Evolutionary conservation across 805 yeast species (phyloP), one percentile per base, ranked within the genome.

Genomic region (Saturnispora sekii): DNA sequence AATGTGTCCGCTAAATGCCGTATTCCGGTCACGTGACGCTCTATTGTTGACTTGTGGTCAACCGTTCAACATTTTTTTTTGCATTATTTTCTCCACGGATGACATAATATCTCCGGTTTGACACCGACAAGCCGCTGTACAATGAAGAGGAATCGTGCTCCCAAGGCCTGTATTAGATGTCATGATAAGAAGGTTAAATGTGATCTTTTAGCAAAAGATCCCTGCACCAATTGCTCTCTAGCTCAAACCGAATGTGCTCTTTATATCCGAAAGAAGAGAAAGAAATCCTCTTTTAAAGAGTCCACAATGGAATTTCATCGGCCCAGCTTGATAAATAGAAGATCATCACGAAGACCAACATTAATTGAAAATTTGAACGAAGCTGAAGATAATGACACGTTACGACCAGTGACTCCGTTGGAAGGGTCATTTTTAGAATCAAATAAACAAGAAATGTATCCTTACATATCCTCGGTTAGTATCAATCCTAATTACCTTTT

Each of bases 111-210:
- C n/a, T 34, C 16, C 16, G 17, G 16, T 38, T n/a, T 11, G 18
- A 38, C 30, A 33, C 11, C 37, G 35, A 21, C 2, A 21, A 21
- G 26, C 26, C 26, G 7, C 6, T 21, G 26, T 21, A 21, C 8
- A 21, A 46, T 48, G 52, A 72, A 71, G 51, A 56, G 79, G 47
- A 73, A 82, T 38, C 64, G 90, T 42, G 82, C 88, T 1, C 63
- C 81, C 9, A 63, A 84, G 41, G 89, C 89, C 2, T 82, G 89
- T 57, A 75, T 73, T 35, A 80, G 79, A 17, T 84, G 90, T 58
- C 81, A 85, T 46, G 73, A 81, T 10, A 67, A 89, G 34, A 83
- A 84, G 54, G 89, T 84, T 10, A 73, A 88, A 33, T 84, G 93
- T 62, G 84, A 80, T 54, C 83, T 82, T 10, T 46, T 54, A 1